Percentiles rank a stretch among this genome's conserved stretches.
Evolutionary conservation across 805 yeast species (phyloP).

Genomic region (Cyberlindnera samutprakarnensis): DNA sequence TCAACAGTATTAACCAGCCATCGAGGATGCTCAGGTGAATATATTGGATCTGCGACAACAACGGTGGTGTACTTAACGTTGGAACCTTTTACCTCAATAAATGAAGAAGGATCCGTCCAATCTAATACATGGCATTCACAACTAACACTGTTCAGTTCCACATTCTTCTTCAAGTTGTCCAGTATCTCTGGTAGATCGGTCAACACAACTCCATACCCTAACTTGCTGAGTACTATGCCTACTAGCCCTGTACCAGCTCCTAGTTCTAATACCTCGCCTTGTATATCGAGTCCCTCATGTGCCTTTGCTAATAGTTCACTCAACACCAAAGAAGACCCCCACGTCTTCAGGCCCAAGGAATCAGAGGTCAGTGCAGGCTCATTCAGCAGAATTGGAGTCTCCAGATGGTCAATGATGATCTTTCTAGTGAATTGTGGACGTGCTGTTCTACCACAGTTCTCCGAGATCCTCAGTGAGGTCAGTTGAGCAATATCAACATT

Average conservation of each 20-base stretch:
- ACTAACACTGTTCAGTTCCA: constrained; percentile 39
- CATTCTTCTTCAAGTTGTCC: constrained; percentile 56
- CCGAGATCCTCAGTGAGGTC: constrained; percentile 64
- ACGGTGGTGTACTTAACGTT: constrained; percentile 44
- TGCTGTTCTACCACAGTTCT: constrained; percentile 80
- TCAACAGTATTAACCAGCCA: constrained; percentile 59
- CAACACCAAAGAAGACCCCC: constrained; percentile 86
- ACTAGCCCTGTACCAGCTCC: constrained; percentile 95
- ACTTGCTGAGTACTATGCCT: constrained; percentile 58
- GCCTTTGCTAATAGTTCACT: constrained; percentile 43
- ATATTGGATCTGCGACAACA: constrained; percentile 82
- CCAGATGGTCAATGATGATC: constrained; percentile 39
- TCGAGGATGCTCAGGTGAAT: constrained; percentile 73
- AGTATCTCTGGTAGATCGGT: constrained; percentile 81
- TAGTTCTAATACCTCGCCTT: constrained; percentile 53
- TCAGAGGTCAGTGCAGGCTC: constrained; percentile 89
- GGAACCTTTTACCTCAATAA: constrained; percentile 25
- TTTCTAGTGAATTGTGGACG: constrained; percentile 62
- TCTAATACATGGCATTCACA: constrained; percentile 51
- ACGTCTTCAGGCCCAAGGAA: constrained; percentile 84
- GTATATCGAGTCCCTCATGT: constrained; percentile 16
- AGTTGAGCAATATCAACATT: constrained; percentile 38
- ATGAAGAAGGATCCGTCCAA: constrained; percentile 59
- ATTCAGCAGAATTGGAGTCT: constrained; percentile 30
- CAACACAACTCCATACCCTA: constrained; percentile 38